A percentile compares a stretch with the other conserved stretches of the same genome.
phyloP scores from a whole-genome alignment of 2,329 filamentous ascomycete genomes.

The Blumeria hordei region DNA sequence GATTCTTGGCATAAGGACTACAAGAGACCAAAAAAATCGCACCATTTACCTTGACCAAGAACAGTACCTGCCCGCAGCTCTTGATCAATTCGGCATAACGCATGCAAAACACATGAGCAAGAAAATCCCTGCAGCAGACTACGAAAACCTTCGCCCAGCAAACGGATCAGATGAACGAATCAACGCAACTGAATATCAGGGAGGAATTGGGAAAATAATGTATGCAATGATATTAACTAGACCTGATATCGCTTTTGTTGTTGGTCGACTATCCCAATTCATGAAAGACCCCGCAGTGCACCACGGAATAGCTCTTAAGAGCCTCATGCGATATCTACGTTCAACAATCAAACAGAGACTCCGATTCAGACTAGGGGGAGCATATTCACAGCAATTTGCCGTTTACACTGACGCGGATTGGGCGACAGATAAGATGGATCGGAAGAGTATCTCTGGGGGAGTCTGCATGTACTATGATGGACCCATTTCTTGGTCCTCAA shows the following conservation, averaged over 20 bases:
- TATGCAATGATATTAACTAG: no score
- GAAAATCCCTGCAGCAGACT: background rate
- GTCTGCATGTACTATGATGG: background rate
- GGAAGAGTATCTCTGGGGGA: no score
- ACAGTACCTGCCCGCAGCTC: background rate
- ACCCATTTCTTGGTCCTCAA: slow-evolving; percentile 1
- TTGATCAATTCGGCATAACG: background rate
- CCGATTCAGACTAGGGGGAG: background rate
- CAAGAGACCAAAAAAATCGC: background rate
- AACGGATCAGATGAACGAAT: background rate
- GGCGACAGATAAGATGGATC: background rate
- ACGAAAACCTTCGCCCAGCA: background rate
- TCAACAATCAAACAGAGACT: no score
- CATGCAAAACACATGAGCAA: background rate
- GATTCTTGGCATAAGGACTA: background rate
- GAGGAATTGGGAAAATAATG: no score
- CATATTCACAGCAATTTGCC: background rate
- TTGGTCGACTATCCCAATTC: no score
- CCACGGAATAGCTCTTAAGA: no score
- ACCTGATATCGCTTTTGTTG: no score
- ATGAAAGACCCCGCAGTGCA: no score
- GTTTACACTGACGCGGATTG: no score
- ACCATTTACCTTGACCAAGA: background rate
- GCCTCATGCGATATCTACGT: no score
- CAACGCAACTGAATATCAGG: no score